Evolutionary conservation across 2,329 filamentous ascomycete genomes (phyloP).

Genomic region (Celoporthe dispersa): DNA sequence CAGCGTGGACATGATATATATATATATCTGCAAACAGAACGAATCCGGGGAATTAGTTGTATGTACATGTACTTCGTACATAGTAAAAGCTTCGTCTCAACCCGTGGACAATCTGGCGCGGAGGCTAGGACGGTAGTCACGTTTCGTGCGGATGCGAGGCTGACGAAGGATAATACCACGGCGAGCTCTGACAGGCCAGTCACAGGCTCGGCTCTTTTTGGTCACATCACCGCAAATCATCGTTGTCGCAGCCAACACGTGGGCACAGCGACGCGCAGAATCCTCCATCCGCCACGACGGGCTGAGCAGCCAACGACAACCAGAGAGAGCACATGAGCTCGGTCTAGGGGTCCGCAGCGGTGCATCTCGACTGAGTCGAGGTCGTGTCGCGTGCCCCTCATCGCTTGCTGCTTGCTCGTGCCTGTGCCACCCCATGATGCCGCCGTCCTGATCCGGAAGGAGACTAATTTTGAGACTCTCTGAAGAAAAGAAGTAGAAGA

Average conservation of each 20-base stretch:
- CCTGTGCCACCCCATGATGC: background rate
- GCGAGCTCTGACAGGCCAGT: background rate
- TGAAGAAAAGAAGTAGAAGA: no score
- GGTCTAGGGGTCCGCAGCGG: background rate
- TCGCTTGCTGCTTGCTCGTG: background rate
- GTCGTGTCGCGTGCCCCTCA: background rate
- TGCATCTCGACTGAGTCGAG: background rate
- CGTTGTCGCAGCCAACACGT: slow-evolving; percentile 7
- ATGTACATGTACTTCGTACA: no score
- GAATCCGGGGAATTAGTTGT: background rate
- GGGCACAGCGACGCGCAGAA: background rate
- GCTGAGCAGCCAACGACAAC: background rate
- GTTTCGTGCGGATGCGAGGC: slow-evolving; percentile 2
- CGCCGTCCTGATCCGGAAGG: background rate
- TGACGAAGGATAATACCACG: background rate
- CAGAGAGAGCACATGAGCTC: slow-evolving; percentile 8
- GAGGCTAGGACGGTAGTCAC: background rate
- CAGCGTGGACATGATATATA: background rate
- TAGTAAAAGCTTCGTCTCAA: background rate
- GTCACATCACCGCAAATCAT: background rate
- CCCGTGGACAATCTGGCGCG: background rate
- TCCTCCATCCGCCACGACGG: background rate
- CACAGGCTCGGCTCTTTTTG: background rate
- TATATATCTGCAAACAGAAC: slow-evolving; percentile 3
- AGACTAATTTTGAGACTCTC: no score